Conservation (phyloP, 2,329 filamentous ascomycete species). For the Pseudocercospora eumusae region DNA sequence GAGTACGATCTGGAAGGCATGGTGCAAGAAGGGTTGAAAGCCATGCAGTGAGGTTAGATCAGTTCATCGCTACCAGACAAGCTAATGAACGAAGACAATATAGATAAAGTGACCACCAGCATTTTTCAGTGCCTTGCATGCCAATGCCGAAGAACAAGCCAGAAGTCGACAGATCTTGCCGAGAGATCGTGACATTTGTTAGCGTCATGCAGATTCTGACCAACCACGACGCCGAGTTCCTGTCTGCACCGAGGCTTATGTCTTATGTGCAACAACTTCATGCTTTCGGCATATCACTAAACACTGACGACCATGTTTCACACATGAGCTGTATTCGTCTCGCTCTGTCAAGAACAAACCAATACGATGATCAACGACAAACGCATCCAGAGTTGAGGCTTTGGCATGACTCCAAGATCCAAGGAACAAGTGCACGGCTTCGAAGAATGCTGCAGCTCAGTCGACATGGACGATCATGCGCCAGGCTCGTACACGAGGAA, state of each 20-base stretch:
- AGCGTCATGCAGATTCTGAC: neutral
- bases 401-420: neutral
- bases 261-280: neutral
- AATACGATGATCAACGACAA: neutral
- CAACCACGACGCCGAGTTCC: neutral
- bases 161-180: slow-evolving; percentile 9
- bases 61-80: neutral
- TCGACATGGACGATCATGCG: neutral
- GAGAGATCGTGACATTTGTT: slow-evolving; percentile 1
- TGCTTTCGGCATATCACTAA: neutral
- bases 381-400: neutral
- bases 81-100: neutral
- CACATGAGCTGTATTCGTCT: neutral
- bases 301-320: neutral
- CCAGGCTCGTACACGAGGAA: too few relatives aligned
- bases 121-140: neutral
- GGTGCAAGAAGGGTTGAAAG: neutral
- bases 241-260: neutral
- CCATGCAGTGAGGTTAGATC: neutral
- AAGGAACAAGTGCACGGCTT: neutral
- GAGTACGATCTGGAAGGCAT: slow-evolving; percentile 3
- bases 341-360: neutral
- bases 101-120: neutral
- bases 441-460: neutral
- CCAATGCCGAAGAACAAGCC: slow-evolving; percentile 4